Conservation (phyloP, 495 filamentous ascomycete species). For the Penicillium bovifimosum region DNA sequence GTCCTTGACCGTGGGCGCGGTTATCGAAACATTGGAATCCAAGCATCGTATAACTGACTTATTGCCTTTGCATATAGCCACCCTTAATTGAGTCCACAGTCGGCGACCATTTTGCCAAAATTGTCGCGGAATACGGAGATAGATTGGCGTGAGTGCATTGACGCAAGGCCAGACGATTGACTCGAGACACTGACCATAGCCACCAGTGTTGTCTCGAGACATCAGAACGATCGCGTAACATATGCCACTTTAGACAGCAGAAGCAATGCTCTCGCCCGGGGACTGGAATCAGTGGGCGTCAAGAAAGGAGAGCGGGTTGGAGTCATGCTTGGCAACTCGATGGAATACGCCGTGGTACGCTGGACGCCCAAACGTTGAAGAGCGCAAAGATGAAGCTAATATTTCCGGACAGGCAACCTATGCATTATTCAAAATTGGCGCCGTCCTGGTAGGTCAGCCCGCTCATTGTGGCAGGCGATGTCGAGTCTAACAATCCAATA, state of each 20-base stretch:
- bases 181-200: background rate
- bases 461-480: background rate
- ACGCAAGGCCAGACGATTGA: background rate
- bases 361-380: background rate
- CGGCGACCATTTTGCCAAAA: slow-evolving; percentile 69
- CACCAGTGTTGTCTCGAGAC: slow-evolving; percentile 57
- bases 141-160: slow-evolving; percentile 54
- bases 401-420: slow-evolving; percentile 55
- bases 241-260: slow-evolving; percentile 68
- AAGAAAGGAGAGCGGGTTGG: slow-evolving; percentile 81
- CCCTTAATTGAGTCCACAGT: slow-evolving; percentile 70
- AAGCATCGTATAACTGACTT: background rate
- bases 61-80: slow-evolving; percentile 44
- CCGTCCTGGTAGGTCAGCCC: slow-evolving; percentile 58
- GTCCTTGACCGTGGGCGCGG: background rate
- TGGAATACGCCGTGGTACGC: slow-evolving; percentile 70
- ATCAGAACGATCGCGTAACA: slow-evolving; percentile 59
- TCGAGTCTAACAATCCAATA: slow-evolving; percentile 13
- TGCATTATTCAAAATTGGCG: slow-evolving; percentile 87
- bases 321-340: slow-evolving; percentile 77
- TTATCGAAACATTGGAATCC: background rate
- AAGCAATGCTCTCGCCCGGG: slow-evolving; percentile 73
- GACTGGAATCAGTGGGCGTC: slow-evolving; percentile 68
- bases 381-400: background rate
- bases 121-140: slow-evolving; percentile 70